Percentiles rank a stretch among this genome's conserved stretches.
These are phyloP conservation scores for Hypoxylon rickii DNA, from an alignment of 495 filamentous ascomycete genomes.

Conservation along the genomic window DNA sequence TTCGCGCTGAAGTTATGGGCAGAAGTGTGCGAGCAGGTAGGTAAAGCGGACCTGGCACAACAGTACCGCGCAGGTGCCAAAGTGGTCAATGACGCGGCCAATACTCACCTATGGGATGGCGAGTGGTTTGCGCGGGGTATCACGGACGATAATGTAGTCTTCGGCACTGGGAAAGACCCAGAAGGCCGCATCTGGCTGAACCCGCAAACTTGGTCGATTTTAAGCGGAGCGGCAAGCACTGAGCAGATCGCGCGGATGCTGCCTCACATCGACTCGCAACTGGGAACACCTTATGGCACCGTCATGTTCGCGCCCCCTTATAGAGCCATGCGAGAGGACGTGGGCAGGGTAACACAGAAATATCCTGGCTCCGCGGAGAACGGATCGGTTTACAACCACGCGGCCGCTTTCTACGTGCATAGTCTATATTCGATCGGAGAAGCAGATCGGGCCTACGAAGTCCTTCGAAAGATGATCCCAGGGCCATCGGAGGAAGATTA, in stretches of 20 bases:
- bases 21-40: conserved; percentile 52
- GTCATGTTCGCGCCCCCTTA: conserved; percentile 60
- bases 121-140: conserved; percentile 62
- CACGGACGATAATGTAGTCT: conserved; percentile 57
- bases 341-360: conserved; percentile 64
- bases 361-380: conserved; percentile 61
- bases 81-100: conserved; percentile 55
- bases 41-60: conserved; percentile 43
- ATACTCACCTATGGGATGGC: conserved; percentile 58
- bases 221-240: conserved; percentile 53
- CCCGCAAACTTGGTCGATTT: conserved; percentile 58
- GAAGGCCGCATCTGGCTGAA: conserved; percentile 64
- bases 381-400: conserved; percentile 62
- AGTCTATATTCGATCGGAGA: conserved; percentile 55
- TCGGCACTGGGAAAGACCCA: conserved; percentile 53
- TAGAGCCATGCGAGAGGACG: conserved; percentile 60
- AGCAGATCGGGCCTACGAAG: conserved; percentile 53
- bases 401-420: conserved; percentile 57
- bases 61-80: conserved; percentile 50
- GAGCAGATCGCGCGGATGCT: conserved; percentile 52
- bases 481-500: conserved; percentile 57
- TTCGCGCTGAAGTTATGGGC: conserved; percentile 58
- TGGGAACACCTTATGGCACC: conserved; percentile 57
- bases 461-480: conserved; percentile 57
- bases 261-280: conserved; percentile 53